Conservation (phyloP, 129 eudicot species). For the Helianthus tuberosus region DNA sequence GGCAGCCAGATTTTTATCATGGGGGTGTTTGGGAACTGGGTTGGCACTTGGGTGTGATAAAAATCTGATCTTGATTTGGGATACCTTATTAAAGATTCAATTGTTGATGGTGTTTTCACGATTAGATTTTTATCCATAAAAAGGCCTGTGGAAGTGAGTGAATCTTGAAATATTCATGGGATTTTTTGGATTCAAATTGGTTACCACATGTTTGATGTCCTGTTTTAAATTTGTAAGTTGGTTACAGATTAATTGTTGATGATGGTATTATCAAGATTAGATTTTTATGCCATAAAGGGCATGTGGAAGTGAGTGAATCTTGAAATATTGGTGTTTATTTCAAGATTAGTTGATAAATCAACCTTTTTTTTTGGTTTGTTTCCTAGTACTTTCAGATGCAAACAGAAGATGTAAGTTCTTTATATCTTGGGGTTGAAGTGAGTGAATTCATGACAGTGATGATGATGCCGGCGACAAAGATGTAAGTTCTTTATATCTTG, state of each 20-base stretch:
- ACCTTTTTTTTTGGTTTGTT: background rate
- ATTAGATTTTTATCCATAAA: background rate
- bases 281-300: no score
- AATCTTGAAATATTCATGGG: background rate
- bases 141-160: slow-evolving; percentile 2
- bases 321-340: background rate
- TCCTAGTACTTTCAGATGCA: slow-evolving; percentile 67
- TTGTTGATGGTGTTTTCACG: background rate
- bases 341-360: background rate
- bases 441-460: slow-evolving; percentile 60
- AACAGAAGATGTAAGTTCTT: slow-evolving; percentile 72
- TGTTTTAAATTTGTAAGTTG: background rate
- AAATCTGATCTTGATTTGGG: slow-evolving; percentile 1
- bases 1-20: no score
- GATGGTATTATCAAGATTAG: no score
- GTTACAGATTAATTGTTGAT: no score
- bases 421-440: slow-evolving; percentile 85
- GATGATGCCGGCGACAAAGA: slow-evolving; percentile 59
- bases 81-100: background rate
- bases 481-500: slow-evolving; percentile 38
- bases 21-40: background rate
- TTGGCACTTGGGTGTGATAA: background rate
- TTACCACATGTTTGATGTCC: background rate
- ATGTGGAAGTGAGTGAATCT: slow-evolving; percentile 4
- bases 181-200: background rate